Conservation (phyloP, 768 basidiomycete genomes). For the Leccinum barrowsii region DNA sequence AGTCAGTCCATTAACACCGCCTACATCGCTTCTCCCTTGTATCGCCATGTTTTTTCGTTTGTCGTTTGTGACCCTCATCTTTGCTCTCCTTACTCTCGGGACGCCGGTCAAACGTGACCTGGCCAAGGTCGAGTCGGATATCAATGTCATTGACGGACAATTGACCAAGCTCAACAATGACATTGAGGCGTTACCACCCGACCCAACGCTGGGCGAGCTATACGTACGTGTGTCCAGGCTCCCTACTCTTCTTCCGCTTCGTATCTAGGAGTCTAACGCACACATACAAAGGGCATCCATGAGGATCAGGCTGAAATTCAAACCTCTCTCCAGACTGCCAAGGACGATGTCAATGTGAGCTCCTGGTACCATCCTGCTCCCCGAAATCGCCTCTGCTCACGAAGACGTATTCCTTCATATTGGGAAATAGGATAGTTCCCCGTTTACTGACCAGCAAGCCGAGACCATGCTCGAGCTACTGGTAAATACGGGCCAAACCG, state of each 20-base stretch:
- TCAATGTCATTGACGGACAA: no score
- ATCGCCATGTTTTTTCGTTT: conserved; percentile 10
- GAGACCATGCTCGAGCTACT: fast-evolving
- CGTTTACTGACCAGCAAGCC: neutral
- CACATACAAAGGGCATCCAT: neutral
- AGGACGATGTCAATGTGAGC: neutral
- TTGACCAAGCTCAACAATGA: neutral
- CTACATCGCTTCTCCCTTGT: neutral
- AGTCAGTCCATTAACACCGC: neutral
- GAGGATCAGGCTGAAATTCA: fast-evolving
- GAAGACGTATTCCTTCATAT: no score
- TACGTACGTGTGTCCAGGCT: neutral
- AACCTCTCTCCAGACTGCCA: fast-evolving
- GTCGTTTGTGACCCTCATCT: conserved; percentile 8
- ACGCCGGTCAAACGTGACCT: conserved; percentile 9
- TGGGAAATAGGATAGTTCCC: neutral
- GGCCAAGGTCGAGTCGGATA: neutral
- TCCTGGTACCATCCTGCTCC: no score
- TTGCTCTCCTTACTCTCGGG: conserved; percentile 12
- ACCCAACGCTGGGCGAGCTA: fast-evolving
- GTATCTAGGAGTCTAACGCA: neutral
- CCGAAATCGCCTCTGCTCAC: neutral
- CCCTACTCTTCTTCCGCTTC: neutral
- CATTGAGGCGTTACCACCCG: neutral
- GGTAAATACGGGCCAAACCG: fast-evolving